Evolutionary conservation across 805 yeast genomes (phyloP).

Genomic region (Zygotorulaspora chibaensis): DNA sequence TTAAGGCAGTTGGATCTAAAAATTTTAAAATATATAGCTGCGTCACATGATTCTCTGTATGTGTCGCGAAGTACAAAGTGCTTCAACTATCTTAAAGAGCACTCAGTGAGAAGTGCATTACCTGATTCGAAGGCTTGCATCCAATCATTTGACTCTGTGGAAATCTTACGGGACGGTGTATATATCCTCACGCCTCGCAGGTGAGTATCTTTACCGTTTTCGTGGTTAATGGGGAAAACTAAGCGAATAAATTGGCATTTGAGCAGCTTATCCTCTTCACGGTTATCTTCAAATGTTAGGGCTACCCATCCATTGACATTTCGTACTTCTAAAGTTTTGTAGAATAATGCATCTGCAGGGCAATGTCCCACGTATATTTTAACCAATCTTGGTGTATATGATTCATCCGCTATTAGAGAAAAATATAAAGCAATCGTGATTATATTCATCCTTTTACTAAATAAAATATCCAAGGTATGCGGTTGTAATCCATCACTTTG

Average conservation of each 20-base stretch:
- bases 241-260: constrained; percentile 31
- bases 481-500: constrained; percentile 94
- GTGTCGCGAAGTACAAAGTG: neutral
- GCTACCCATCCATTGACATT: constrained; percentile 34
- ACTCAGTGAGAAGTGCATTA: constrained; percentile 8
- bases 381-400: constrained; percentile 69
- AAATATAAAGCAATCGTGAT: constrained; percentile 67
- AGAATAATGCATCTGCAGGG: constrained; percentile 26
- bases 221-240: constrained; percentile 56
- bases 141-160: constrained; percentile 12
- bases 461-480: constrained; percentile 73
- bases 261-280: constrained; percentile 21
- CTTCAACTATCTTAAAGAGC: constrained; percentile 8
- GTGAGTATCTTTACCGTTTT: constrained; percentile 94
- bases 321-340: constrained; percentile 26
- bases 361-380: constrained; percentile 33
- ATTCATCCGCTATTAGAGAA: constrained; percentile 72
- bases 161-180: constrained; percentile 11
- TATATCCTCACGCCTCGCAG: constrained; percentile 59
- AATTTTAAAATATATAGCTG: neutral
- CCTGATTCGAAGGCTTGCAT: constrained; percentile 8
- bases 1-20: neutral
- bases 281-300: constrained; percentile 25
- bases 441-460: constrained; percentile 69
- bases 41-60: neutral